Conservation (phyloP, 345 rosid genomes). For the Ceriops zippeliana region DNA sequence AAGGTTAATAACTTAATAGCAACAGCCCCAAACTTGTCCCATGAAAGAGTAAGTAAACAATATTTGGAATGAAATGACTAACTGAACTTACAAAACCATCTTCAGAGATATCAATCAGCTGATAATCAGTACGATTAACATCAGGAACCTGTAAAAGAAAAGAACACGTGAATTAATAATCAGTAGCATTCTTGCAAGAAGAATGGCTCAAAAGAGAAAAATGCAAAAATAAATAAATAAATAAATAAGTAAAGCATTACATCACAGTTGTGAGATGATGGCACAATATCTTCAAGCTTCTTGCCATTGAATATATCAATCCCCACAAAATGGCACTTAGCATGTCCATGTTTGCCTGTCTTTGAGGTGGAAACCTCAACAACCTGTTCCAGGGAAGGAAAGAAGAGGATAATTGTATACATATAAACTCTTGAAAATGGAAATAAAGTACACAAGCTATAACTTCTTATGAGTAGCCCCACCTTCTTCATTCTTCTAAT, state of each 20-base stretch:
- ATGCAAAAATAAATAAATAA: not conserved
- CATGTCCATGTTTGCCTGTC: slow-evolving; percentile 22
- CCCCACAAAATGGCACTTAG: slow-evolving; percentile 18
- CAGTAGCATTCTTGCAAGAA: not conserved
- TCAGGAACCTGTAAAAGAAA: slow-evolving; percentile 12
- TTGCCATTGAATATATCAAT: slow-evolving; percentile 13
- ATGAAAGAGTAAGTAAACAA: not conserved
- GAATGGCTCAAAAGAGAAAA: not conserved
- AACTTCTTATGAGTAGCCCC: not conserved
- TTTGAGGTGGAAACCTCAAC: slow-evolving; percentile 18
- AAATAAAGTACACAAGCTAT: not conserved
- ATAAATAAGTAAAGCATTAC: not conserved
- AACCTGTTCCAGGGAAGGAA: not conserved
- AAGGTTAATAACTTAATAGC: not conserved
- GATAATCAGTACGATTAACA: slow-evolving; percentile 22
- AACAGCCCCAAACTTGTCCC: not conserved
- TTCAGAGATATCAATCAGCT: slow-evolving; percentile 19
- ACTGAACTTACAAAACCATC: slow-evolving; percentile 17
- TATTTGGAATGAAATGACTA: not conserved
- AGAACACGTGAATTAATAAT: not conserved
- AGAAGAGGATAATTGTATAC: not conserved
- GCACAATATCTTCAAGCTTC: slow-evolving; percentile 21
- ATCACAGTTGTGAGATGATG: slow-evolving; percentile 22
- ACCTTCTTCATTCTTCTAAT: no score
- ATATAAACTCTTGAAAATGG: not conserved